A percentile compares a stretch with the other conserved stretches of the same genome.
phyloP scores from a whole-genome alignment of 805 yeast species.

The Yamadazyma philogaea region DNA sequence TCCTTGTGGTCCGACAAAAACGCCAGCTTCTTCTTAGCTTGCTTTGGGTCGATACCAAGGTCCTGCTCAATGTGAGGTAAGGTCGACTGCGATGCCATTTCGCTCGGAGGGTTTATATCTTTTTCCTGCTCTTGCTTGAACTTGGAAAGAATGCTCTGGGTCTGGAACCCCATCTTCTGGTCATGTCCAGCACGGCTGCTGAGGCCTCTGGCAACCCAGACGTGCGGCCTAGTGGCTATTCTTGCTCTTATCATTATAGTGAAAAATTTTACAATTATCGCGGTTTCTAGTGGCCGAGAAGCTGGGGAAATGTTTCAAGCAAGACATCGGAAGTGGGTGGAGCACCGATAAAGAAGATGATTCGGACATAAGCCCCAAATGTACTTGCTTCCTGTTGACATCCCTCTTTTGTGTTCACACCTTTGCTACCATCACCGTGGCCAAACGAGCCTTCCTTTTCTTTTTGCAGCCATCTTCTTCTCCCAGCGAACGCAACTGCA shows the following conservation, averaged over 20 bases:
- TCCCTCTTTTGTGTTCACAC: not conserved
- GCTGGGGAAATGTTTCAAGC: too few relatives aligned
- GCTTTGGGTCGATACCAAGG: conserved; percentile 33
- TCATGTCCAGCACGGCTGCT: not conserved
- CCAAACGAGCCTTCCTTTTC: too few relatives aligned
- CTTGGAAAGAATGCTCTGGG: conserved; percentile 10
- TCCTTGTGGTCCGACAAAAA: conserved; percentile 40
- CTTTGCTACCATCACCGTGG: too few relatives aligned
- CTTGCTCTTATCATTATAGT: conserved; percentile 5
- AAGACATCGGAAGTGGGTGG: too few relatives aligned
- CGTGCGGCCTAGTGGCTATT: conserved; percentile 1
- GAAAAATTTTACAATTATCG: conserved; percentile 7
- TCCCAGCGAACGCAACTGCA: too few relatives aligned
- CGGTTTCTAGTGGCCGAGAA: conserved; percentile 1
- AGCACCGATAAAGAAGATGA: not conserved
- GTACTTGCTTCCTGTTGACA: not conserved
- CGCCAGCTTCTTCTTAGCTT: conserved; percentile 34
- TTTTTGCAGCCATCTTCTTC: not conserved
- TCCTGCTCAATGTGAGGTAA: conserved; percentile 38
- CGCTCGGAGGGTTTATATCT: conserved; percentile 25
- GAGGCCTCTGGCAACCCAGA: conserved; percentile 3
- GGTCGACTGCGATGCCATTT: conserved; percentile 38
- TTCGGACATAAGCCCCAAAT: too few relatives aligned
- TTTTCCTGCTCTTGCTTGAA: conserved; percentile 6
- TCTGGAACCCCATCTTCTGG: conserved; percentile 8